Evolutionary conservation across 1,284 basidiomycete genomes (phyloP).

Genomic region (Blastosporella zonata): DNA sequence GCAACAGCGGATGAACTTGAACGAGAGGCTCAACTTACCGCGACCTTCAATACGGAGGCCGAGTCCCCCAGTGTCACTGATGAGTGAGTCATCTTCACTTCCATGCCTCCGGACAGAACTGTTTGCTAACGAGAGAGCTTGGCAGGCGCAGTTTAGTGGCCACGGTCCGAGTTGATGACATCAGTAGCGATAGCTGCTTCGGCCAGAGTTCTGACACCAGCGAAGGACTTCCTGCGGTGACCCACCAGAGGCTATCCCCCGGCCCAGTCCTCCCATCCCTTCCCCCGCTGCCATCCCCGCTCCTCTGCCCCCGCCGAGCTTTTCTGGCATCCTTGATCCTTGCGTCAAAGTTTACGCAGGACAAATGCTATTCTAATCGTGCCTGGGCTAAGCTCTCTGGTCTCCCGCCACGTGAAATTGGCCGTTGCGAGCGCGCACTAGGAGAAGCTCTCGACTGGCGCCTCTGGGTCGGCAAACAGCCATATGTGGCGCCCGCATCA

Average conservation of each 20-base stretch:
- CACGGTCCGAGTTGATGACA: slow-evolving; percentile 38
- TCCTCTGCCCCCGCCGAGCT: slow-evolving; percentile 83
- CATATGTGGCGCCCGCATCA: slow-evolving; percentile 20
- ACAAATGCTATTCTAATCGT: slow-evolving; percentile 88
- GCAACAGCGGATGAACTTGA: slow-evolving; percentile 42
- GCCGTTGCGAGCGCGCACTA: slow-evolving; percentile 76
- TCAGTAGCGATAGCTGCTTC: slow-evolving; percentile 10
- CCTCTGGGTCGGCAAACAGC: slow-evolving; percentile 76
- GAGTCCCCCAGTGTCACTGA: slow-evolving; percentile 13
- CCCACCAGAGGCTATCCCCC: slow-evolving; percentile 5
- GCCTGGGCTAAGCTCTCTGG: slow-evolving; percentile 90
- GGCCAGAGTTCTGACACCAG: not conserved
- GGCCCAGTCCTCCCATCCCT: slow-evolving; percentile 8
- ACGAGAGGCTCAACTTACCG: slow-evolving; percentile 27
- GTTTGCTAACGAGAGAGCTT: no score
- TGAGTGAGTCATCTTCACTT: no score
- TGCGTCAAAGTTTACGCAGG: slow-evolving; percentile 90
- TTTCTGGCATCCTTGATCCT: slow-evolving; percentile 88
- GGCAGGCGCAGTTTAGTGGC: slow-evolving; percentile 32
- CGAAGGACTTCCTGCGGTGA: not conserved
- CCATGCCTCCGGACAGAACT: no score
- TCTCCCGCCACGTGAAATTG: slow-evolving; percentile 72
- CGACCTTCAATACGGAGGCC: slow-evolving; percentile 7
- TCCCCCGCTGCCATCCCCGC: slow-evolving; percentile 65
- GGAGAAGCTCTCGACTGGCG: slow-evolving; percentile 80